phyloP scores from a whole-genome alignment of 177 flowering plant species.

The Tripterygium wilfordii region DNA sequence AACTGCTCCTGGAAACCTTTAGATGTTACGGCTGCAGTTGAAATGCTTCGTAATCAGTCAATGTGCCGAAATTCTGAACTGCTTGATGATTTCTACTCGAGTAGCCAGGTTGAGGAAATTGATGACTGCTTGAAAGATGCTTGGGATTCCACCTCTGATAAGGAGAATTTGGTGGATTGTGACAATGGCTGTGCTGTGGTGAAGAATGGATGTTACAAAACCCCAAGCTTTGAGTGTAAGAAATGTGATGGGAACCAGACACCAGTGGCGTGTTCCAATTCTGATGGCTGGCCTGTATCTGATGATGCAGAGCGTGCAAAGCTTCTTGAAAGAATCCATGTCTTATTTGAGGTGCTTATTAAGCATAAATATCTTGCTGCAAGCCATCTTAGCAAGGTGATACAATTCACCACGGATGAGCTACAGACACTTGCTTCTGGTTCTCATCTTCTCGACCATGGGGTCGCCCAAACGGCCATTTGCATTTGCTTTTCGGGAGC shows the following conservation, averaged over 20 bases:
- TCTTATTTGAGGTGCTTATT: conserved; percentile 60
- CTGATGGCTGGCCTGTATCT: conserved; percentile 68
- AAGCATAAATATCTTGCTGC: conserved; percentile 68
- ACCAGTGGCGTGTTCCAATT: conserved; percentile 19
- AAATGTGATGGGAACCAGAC: conserved; percentile 34
- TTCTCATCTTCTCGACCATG: conserved; percentile 52
- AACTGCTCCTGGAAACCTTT: conserved; percentile 81
- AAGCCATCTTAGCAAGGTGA: conserved; percentile 76
- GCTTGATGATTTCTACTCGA: conserved; percentile 24
- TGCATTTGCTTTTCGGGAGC: conserved; percentile 89
- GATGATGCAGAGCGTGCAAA: conserved; percentile 75
- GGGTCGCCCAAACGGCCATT: conserved; percentile 65
- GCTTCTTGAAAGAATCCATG: conserved; percentile 69
- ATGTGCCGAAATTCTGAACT: conserved; percentile 27
- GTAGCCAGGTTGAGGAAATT: conserved; percentile 22
- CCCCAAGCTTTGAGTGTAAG: conserved; percentile 24
- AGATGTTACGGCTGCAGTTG: conserved; percentile 58
- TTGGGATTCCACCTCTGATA: conserved; percentile 47
- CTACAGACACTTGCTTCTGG: conserved; percentile 56
- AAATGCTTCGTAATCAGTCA: conserved; percentile 44
- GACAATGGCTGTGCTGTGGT: conserved; percentile 24
- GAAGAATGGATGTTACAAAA: conserved; percentile 21
- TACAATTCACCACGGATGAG: conserved; percentile 72
- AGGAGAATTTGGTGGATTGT: conserved; percentile 25
- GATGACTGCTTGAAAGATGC: conserved; percentile 46